phyloP scores from a whole-genome alignment of 129 eudicot species.

The Saposhnikovia divaricata region DNA sequence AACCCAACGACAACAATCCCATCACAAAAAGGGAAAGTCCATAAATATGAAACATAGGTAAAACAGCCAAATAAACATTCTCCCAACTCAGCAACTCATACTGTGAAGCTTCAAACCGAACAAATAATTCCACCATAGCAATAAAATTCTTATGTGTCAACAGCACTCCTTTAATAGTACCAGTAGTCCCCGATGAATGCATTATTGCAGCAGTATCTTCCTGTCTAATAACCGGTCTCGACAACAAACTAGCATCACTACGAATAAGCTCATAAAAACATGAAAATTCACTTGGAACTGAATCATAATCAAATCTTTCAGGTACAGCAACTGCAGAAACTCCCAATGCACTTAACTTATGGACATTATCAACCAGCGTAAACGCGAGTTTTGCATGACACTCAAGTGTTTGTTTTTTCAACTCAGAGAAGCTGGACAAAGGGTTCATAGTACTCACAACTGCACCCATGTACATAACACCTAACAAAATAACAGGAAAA shows the following conservation, averaged over 20 bases:
- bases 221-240: slow-evolving; percentile 38
- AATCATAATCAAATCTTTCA: slow-evolving; percentile 14
- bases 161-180: slow-evolving; percentile 66
- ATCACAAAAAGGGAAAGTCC: slow-evolving; percentile 62
- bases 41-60: slow-evolving; percentile 90
- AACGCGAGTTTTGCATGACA: slow-evolving; percentile 37
- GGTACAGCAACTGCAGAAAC: slow-evolving; percentile 42
- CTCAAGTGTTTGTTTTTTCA: slow-evolving; percentile 49
- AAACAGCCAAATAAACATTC: slow-evolving; percentile 57
- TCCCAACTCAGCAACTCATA: slow-evolving; percentile 31
- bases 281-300: not conserved
- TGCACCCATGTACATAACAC: slow-evolving; percentile 62
- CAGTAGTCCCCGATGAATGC: slow-evolving; percentile 91
- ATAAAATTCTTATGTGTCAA: slow-evolving; percentile 71
- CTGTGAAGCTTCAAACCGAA: slow-evolving; percentile 65
- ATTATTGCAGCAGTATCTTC: slow-evolving; percentile 76
- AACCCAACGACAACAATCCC: slow-evolving; percentile 72
- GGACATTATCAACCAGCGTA: slow-evolving; percentile 23
- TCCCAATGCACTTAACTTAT: slow-evolving; percentile 33
- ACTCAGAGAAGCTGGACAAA: slow-evolving; percentile 50
- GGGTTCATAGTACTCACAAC: slow-evolving; percentile 76
- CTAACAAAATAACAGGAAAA: slow-evolving; percentile 52
- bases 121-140: slow-evolving; percentile 58
- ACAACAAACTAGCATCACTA: slow-evolving; percentile 28
- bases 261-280: slow-evolving; percentile 35